phyloP scores from a whole-genome alignment of 768 basidiomycete genomes.

The Tephrocybe sp. region DNA sequence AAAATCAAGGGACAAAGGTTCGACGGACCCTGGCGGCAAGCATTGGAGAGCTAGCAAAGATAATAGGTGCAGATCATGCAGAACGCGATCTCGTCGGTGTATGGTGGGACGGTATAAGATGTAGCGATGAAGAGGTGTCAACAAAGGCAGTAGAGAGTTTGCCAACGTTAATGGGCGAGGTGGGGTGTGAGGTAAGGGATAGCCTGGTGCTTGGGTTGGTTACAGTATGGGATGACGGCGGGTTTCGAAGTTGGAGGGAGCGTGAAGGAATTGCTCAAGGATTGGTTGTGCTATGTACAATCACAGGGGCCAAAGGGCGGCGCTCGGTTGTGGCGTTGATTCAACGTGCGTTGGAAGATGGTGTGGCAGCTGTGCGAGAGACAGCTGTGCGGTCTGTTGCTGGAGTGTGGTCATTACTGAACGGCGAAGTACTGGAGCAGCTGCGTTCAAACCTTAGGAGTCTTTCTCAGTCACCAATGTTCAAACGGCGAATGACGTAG shows the following conservation, averaged over 20 bases:
- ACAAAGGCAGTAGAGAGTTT: slow-evolving; percentile 69
- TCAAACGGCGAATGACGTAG: slow-evolving; percentile 72
- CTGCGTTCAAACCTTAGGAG: slow-evolving; percentile 39
- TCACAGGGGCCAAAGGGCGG: slow-evolving; percentile 38
- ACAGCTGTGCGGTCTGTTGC: slow-evolving; percentile 60
- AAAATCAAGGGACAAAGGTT: slow-evolving; percentile 60
- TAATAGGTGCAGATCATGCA: slow-evolving; percentile 73
- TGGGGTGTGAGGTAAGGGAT: slow-evolving; percentile 47
- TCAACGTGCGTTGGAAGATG: slow-evolving; percentile 64
- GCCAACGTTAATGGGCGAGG: slow-evolving; percentile 49
- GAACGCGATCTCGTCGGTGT: slow-evolving; percentile 66
- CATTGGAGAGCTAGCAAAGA: slow-evolving; percentile 83
- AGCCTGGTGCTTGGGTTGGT: slow-evolving; percentile 44
- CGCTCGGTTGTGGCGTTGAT: slow-evolving; percentile 54
- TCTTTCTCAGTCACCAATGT: slow-evolving; percentile 44
- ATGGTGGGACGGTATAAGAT: slow-evolving; percentile 59
- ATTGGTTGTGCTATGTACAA: slow-evolving; percentile 46
- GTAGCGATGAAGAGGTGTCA: slow-evolving; percentile 68
- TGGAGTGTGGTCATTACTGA: slow-evolving; percentile 1
- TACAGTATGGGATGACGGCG: slow-evolving; percentile 53
- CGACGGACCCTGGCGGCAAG: slow-evolving; percentile 83
- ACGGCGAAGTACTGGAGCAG: slow-evolving; percentile 26
- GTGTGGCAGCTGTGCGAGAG: slow-evolving; percentile 83
- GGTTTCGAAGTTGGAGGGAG: slow-evolving; percentile 74
- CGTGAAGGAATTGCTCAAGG: slow-evolving; percentile 65